A percentile compares a stretch with the other conserved stretches of the same genome.
phyloP scores from a whole-genome alignment of 2,329 filamentous ascomycete genomes.

The Lomentospora prolificans region DNA sequence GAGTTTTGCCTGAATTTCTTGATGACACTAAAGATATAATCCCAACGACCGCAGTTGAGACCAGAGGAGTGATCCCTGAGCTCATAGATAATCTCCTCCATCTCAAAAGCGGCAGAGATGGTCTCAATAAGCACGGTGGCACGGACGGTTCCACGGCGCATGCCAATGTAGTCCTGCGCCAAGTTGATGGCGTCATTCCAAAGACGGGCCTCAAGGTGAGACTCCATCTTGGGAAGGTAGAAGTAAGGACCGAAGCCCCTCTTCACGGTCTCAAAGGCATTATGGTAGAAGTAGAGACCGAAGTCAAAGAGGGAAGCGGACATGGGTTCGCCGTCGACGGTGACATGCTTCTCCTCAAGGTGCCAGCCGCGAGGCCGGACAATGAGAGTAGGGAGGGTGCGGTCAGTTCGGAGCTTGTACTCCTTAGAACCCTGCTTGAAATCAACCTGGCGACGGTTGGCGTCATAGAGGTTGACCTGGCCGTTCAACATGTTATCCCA shows the following conservation, averaged over 20 bases:
- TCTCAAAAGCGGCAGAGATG: constrained; percentile 95
- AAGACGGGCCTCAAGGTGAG: constrained; percentile 87
- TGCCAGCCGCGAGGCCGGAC: constrained; percentile 95
- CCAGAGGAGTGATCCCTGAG: constrained; percentile 92
- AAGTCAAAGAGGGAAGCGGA: constrained; percentile 93
- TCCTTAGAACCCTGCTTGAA: constrained; percentile 94
- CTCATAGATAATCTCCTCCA: constrained; percentile 99
- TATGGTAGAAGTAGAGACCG: constrained; percentile 98
- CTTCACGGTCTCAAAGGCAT: constrained; percentile 78
- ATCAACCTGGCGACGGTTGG: constrained; percentile 85
- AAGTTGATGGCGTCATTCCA: constrained; percentile 99
- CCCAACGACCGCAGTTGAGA: constrained; percentile 97
- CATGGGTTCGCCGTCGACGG: constrained; percentile 88
- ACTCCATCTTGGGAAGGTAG: constrained; percentile 97
- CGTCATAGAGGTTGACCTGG: constrained; percentile 95
- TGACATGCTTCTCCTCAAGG: constrained; percentile 96
- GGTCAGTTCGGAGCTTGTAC: constrained; percentile 93
- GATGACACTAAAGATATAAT: constrained; percentile 99
- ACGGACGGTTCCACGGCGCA: constrained; percentile 84
- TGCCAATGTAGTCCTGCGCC: constrained; percentile 83
- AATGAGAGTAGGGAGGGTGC: constrained; percentile 77
- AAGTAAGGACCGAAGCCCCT: constrained; percentile 89
- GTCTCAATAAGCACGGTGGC: constrained; percentile 96
- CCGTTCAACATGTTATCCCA: constrained; percentile 99
- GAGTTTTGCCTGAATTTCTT: constrained; percentile 98